These are phyloP conservation scores for Pittosporum tobira DNA, from an alignment of 129 eudicot genomes.

Conservation along the genomic window DNA sequence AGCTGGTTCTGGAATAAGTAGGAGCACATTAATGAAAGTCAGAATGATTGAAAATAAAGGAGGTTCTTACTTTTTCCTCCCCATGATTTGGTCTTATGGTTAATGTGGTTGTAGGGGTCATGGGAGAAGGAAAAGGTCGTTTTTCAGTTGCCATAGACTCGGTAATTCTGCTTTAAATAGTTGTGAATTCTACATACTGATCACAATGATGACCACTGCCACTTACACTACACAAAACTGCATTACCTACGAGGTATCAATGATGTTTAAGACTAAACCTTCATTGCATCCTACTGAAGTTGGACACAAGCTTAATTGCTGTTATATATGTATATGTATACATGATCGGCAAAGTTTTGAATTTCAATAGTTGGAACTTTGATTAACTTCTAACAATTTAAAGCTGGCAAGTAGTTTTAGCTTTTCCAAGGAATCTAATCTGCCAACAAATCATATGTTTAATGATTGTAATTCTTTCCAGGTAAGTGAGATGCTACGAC, in stretches of 20 bases:
- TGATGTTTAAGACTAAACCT: background rate
- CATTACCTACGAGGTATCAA: background rate
- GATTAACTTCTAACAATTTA: too few relatives aligned
- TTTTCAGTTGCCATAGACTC: slow-evolving; percentile 85
- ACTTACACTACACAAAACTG: background rate
- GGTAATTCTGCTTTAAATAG: slow-evolving; percentile 27
- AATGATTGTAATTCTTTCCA: slow-evolving; percentile 19
- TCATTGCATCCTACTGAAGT: too few relatives aligned
- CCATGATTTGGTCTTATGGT: slow-evolving; percentile 8
- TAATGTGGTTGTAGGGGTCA: slow-evolving; percentile 43
- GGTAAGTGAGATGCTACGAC: slow-evolving; percentile 77
- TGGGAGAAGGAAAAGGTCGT: slow-evolving; percentile 60
- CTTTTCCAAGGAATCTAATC: too few relatives aligned
- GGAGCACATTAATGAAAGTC: background rate
- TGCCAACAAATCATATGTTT: too few relatives aligned
- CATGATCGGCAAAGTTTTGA: too few relatives aligned
- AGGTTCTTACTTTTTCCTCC: background rate
- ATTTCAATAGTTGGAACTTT: too few relatives aligned
- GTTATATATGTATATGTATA: too few relatives aligned
- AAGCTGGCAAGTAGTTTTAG: too few relatives aligned
- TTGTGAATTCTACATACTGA: slow-evolving; percentile 4
- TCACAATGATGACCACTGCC: background rate
- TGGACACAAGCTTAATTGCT: too few relatives aligned
- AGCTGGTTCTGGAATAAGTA: background rate
- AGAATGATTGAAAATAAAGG: background rate